Percentiles rank a stretch among this genome's conserved stretches.
These are phyloP conservation scores for Dysphania ambrosioides DNA, from an alignment of 148 eudicot genomes.

Conservation along the genomic window DNA sequence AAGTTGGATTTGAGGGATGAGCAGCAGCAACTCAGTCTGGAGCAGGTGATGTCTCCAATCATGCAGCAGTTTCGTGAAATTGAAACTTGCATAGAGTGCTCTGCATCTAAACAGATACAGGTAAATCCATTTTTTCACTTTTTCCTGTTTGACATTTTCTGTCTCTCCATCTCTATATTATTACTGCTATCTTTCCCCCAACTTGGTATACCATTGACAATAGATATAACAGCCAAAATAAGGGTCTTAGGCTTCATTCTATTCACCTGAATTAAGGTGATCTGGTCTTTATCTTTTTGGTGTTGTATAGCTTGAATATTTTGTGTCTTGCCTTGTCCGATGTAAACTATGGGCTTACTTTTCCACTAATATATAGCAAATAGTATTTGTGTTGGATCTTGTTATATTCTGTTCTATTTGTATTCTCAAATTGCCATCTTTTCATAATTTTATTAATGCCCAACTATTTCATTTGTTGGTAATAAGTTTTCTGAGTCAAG, in stretches of 20 bases:
- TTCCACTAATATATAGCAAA: not conserved
- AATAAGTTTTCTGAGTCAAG: no score
- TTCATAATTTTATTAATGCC: not conserved
- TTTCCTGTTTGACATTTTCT: not conserved
- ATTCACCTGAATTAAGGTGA: not conserved
- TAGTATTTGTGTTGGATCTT: not conserved
- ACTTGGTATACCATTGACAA: not conserved
- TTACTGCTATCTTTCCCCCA: not conserved
- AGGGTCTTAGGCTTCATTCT: not conserved
- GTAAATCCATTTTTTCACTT: conserved; percentile 29
- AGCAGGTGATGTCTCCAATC: conserved; percentile 93
- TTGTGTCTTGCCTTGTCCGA: not conserved
- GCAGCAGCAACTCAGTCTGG: conserved; percentile 60
- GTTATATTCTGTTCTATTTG: no score
- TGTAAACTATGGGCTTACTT: not conserved
- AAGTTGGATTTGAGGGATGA: conserved; percentile 90
- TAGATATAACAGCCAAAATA: not conserved
- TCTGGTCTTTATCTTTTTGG: not conserved
- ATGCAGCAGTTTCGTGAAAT: conserved; percentile 98
- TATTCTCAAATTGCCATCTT: not conserved
- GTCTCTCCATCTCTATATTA: not conserved
- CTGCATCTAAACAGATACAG: conserved; percentile 79
- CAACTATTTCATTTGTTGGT: no score
- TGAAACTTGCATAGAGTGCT: conserved; percentile 93
- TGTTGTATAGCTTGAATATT: not conserved